Percentiles rank a stretch among this genome's conserved stretches.
These are phyloP conservation scores for Curvularia hawaiiensis DNA, from an alignment of 2,329 filamentous ascomycete species.

Conservation along the genomic window DNA sequence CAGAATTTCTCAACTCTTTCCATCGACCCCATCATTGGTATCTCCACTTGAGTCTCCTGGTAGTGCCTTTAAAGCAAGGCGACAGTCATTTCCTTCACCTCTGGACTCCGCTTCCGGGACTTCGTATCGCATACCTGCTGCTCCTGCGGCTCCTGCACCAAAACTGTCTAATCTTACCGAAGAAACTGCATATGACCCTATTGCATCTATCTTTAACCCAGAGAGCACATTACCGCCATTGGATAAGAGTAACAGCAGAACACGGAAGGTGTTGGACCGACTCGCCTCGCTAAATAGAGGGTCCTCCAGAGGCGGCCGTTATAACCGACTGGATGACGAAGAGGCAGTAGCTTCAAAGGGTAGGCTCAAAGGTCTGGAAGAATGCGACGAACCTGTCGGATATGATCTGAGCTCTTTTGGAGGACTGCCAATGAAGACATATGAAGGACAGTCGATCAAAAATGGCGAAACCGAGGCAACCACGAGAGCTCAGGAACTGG, in stretches of 20 bases:
- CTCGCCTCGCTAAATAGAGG: conserved; percentile 36
- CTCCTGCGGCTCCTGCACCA: conserved; percentile 37
- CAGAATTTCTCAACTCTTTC: conserved; percentile 46
- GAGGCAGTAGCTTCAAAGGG: conserved; percentile 24
- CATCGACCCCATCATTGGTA: conserved; percentile 37
- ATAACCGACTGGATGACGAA: conserved; percentile 43
- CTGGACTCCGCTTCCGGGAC: conserved; percentile 34
- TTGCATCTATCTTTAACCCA: conserved; percentile 26
- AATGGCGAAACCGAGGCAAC: conserved; percentile 20
- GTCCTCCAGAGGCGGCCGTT: conserved; percentile 24
- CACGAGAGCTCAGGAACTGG: conserved; percentile 29
- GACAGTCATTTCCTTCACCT: conserved; percentile 40
- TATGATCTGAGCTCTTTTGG: conserved; percentile 38
- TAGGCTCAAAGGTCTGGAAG: conserved; percentile 32
- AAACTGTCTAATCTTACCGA: conserved; percentile 36
- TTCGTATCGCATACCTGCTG: conserved; percentile 36
- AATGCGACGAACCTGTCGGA: conserved; percentile 37
- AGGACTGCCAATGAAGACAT: conserved; percentile 36
- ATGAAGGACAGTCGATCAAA: conserved; percentile 19
- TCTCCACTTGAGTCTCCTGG: conserved; percentile 30
- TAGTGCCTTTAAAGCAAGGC: conserved; percentile 25
- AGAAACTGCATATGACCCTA: conserved; percentile 38
- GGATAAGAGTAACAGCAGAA: conserved; percentile 30
- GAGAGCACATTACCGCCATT: conserved; percentile 22
- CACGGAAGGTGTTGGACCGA: conserved; percentile 38